Conservation (phyloP, 2,329 filamentous ascomycete genomes). For the Helotiales sp. region DNA sequence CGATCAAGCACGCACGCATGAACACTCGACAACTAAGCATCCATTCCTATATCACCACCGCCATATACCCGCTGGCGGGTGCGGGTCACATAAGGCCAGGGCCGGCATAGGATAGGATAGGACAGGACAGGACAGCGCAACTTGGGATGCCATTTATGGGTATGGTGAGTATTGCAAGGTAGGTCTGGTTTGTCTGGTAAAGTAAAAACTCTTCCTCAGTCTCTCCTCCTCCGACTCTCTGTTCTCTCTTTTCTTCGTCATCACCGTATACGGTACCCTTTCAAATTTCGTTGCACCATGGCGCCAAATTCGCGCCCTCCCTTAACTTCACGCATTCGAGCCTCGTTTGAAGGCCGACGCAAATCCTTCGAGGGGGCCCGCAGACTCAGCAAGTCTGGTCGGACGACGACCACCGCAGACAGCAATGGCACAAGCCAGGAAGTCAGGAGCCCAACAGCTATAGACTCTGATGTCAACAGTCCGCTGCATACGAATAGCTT, state of each 20-base stretch:
- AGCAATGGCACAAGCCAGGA: constrained; percentile 9
- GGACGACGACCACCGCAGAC: background rate
- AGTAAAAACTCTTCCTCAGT: constrained; percentile 14
- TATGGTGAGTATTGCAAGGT: constrained; percentile 5
- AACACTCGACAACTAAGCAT: constrained; percentile 34
- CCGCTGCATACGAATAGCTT: constrained; percentile 28
- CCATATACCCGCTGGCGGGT: constrained; percentile 1
- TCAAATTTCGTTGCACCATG: constrained; percentile 11
- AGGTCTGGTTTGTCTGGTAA: constrained; percentile 8
- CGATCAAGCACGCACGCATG: constrained; percentile 30
- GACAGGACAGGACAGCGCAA: background rate
- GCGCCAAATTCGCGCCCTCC: constrained; percentile 40
- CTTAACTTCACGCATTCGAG: constrained; percentile 39
- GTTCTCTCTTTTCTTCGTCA: background rate
- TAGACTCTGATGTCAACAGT: constrained; percentile 21
- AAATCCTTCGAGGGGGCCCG: constrained; percentile 27
- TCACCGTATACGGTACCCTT: background rate
- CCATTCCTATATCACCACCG: constrained; percentile 18
- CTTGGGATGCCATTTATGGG: background rate
- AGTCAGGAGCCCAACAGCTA: constrained; percentile 16
- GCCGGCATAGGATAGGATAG: constrained; percentile 1
- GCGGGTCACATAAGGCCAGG: background rate
- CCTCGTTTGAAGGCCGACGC: constrained; percentile 38
- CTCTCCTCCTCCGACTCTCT: constrained; percentile 1
- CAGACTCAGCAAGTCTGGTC: constrained; percentile 24